These are phyloP conservation scores for Fomitopsis betulina DNA, from an alignment of 1,284 basidiomycete species.

Conservation along the genomic window DNA sequence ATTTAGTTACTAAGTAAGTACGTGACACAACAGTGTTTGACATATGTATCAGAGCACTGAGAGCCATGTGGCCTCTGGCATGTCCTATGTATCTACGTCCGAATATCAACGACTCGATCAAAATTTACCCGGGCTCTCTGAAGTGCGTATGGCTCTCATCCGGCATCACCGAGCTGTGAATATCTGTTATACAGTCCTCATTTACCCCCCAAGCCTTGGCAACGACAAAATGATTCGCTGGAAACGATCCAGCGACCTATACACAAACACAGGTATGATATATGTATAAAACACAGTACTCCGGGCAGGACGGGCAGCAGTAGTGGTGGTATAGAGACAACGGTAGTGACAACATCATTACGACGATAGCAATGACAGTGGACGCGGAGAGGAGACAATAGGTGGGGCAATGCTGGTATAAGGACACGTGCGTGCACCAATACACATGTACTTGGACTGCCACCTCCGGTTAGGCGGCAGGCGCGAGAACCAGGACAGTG, in stretches of 20 bases:
- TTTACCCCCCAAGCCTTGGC: too few relatives aligned
- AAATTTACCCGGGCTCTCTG: conserved; percentile 32
- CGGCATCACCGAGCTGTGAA: too few relatives aligned
- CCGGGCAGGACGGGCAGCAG: background rate
- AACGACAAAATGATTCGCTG: too few relatives aligned
- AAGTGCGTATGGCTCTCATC: conserved; percentile 30
- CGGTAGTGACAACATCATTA: background rate
- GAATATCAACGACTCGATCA: conserved; percentile 32
- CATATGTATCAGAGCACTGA: too few relatives aligned
- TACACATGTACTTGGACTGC: background rate
- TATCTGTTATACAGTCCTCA: too few relatives aligned
- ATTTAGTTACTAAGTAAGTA: too few relatives aligned
- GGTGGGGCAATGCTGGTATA: background rate
- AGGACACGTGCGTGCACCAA: background rate
- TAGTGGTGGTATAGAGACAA: background rate
- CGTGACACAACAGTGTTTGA: too few relatives aligned
- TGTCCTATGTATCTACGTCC: too few relatives aligned
- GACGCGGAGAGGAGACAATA: background rate
- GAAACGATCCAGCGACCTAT: too few relatives aligned
- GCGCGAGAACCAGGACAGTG: background rate
- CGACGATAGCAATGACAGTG: background rate
- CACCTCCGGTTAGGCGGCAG: background rate
- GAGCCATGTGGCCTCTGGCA: too few relatives aligned
- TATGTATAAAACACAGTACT: background rate
- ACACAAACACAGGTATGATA: background rate